A percentile compares a stretch with the other conserved stretches of the same genome.
phyloP scores from a whole-genome alignment of 2,329 filamentous ascomycete genomes.

The Cladosporium oxysporum region DNA sequence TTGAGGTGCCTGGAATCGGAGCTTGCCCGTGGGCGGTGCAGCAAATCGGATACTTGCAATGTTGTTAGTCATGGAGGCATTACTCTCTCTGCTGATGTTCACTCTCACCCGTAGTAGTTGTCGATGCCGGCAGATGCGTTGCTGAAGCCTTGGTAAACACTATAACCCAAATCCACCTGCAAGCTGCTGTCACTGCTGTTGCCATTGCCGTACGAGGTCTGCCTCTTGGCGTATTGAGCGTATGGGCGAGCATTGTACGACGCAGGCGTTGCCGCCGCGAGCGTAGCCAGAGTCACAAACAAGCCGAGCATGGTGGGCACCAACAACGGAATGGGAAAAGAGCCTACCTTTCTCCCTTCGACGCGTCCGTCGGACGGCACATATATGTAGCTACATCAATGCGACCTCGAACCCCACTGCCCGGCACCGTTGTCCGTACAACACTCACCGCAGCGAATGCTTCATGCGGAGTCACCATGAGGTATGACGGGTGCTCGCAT shows the following conservation, averaged over 20 bases:
- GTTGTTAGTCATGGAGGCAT: neutral
- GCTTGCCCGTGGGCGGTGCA: conserved; percentile 26
- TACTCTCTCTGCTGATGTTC: neutral
- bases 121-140: conserved; percentile 25
- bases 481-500: neutral
- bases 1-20: conserved; percentile 32
- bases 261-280: conserved; percentile 22
- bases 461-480: neutral
- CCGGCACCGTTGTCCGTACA: neutral
- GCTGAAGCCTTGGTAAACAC: conserved; percentile 27
- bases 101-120: conserved; percentile 26
- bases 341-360: neutral
- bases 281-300: neutral
- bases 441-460: neutral
- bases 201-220: conserved; percentile 9
- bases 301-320: neutral
- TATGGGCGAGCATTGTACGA: conserved; percentile 24
- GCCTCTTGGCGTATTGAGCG: conserved; percentile 19
- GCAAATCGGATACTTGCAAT: conserved; percentile 32
- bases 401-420: neutral
- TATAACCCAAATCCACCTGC: conserved; percentile 32
- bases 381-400: neutral
- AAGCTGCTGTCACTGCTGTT: conserved; percentile 16
- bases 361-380: neutral
- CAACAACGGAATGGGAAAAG: neutral